Conservation (phyloP, 225 moss, liverwort and hornwort species). For the Takakia lepidozioides region DNA sequence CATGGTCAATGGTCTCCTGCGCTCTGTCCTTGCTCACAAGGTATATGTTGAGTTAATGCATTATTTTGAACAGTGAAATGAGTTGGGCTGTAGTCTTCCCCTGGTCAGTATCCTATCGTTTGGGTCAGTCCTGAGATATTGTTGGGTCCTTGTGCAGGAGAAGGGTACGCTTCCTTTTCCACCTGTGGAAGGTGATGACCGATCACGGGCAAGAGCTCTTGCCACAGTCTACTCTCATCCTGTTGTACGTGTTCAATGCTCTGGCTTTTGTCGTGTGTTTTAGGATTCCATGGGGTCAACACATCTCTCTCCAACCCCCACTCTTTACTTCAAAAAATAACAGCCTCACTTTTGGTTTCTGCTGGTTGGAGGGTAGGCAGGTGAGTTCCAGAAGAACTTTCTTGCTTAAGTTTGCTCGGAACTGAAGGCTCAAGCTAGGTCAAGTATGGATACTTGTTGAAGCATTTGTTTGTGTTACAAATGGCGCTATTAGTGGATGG, state of each 20-base stretch:
- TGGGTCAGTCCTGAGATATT: too few relatives aligned
- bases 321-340: too few relatives aligned
- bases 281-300: not conserved
- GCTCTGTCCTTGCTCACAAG: constrained; percentile 47
- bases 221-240: constrained; percentile 77
- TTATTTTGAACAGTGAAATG: too few relatives aligned
- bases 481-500: constrained; percentile 53
- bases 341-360: too few relatives aligned
- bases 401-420: too few relatives aligned
- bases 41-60: constrained; percentile 14
- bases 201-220: constrained; percentile 63
- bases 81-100: too few relatives aligned
- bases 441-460: too few relatives aligned
- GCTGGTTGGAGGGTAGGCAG: too few relatives aligned
- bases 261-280: not conserved
- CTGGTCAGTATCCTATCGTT: too few relatives aligned
- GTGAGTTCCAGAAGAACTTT: too few relatives aligned
- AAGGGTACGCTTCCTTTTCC: constrained; percentile 50
- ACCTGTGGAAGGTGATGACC: constrained; percentile 58
- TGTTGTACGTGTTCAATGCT: constrained; percentile 49
- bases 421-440: too few relatives aligned
- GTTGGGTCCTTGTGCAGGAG: constrained; percentile 25
- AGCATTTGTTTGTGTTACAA: not conserved
- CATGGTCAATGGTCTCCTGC: constrained; percentile 66
- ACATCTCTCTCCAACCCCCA: too few relatives aligned